phyloP scores from a whole-genome alignment of 1,284 basidiomycete species.

The Vanrija sp. region DNA sequence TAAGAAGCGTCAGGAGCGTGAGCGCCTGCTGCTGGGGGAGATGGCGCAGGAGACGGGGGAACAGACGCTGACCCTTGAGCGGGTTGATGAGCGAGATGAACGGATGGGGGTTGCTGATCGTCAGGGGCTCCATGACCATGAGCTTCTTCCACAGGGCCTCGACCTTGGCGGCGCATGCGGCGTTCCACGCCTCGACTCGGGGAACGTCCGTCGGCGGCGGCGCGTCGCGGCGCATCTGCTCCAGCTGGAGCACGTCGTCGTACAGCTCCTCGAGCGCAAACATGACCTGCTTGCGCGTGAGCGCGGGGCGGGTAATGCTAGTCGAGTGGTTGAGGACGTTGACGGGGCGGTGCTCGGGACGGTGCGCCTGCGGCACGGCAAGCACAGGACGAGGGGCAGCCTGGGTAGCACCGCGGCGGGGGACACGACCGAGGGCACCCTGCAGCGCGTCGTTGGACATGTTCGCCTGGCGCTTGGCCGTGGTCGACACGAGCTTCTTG shows the following conservation, averaged over 20 bases:
- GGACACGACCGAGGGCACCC: slow-evolving; percentile 91
- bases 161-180: slow-evolving; percentile 58
- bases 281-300: slow-evolving; percentile 74
- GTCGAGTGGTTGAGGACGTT: slow-evolving; percentile 38
- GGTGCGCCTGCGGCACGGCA: slow-evolving; percentile 63
- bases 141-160: slow-evolving; percentile 76
- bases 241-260: slow-evolving; percentile 75
- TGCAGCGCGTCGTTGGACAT: slow-evolving; percentile 58
- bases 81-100: slow-evolving; percentile 88
- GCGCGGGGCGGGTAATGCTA: slow-evolving; percentile 57
- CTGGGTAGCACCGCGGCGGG: slow-evolving; percentile 55
- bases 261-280: slow-evolving; percentile 81
- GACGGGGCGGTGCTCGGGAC: slow-evolving; percentile 46
- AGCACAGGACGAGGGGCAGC: slow-evolving; percentile 93
- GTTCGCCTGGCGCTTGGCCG: slow-evolving; percentile 77
- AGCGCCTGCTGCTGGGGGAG: slow-evolving; percentile 74
- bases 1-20: slow-evolving; percentile 81
- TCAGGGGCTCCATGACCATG: slow-evolving; percentile 83
- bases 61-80: slow-evolving; percentile 87
- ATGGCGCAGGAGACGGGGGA: slow-evolving; percentile 86
- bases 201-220: slow-evolving; percentile 53
- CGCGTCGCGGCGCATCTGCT: slow-evolving; percentile 78
- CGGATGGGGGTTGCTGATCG: slow-evolving; percentile 90
- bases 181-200: slow-evolving; percentile 64
- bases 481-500: slow-evolving; percentile 90